Base-by-base conservation (phyloP, 768 basidiomycete genomes). In the Mycena alexandri region DNA sequence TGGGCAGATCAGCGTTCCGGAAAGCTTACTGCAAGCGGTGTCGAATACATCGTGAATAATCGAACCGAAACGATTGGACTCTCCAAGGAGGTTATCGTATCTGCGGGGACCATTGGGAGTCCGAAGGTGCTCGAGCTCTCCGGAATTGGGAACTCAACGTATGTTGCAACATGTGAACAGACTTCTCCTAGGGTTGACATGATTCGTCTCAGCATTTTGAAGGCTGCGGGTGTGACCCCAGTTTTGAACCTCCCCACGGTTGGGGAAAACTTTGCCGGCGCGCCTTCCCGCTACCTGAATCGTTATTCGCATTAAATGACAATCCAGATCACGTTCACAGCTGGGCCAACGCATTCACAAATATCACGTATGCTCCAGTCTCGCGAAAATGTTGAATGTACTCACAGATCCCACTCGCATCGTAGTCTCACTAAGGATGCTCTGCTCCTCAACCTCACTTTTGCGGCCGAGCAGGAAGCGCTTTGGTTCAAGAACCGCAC, bases 31-130 rank as follows among this genome's bases (percentile, higher is more conserved):
- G 87, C 85, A 2, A 81, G 75, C 52, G 82, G 79, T 10, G 82
- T 89, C n/a, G 81, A 82, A 69, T 88, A 82, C 73, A 78, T 84
- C 10, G 78, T 74, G 6, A 66, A 63, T 51, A 68, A 71, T 42
- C 52, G 75, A 36, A 68, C 71, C 29, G 72, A 77, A 64, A 81
- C 79, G 5, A 80, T 86, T 56, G 78, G 75, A n/a, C 85, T 86
- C 17, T 80, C 77, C 62, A 84, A 85, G 71, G 88, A 88, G 72
- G 86, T 86, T 44, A 81, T 88, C 48, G 71, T 84, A 5, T 73
- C 83, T 4, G 82, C 79, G 5, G 85, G 85, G 19, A 77, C 83
- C 0, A 77, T 86, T 55, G 83, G 83, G 16, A 82, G 79, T 61
- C 83, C 85, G 13, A 79, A 82, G 25, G 73, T 74, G 2, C 47